Evolutionary conservation across 2,329 filamentous ascomycete species (phyloP).

Genomic region (Akanthomyces uredinophilus): DNA sequence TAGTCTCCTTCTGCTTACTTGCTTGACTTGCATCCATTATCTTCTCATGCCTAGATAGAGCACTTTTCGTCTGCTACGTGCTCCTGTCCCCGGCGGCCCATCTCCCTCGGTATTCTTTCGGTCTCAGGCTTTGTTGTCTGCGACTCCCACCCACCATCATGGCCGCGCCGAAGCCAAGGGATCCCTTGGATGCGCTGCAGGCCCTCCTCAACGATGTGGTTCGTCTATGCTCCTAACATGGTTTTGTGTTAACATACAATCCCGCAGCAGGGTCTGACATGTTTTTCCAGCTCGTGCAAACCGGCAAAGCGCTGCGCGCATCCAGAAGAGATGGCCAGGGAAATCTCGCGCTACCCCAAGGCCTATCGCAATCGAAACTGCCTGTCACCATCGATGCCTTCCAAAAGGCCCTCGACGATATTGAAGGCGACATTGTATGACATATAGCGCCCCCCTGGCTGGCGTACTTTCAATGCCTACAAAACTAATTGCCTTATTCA

Average conservation of each 20-base stretch:
- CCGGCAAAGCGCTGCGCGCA: slow-evolving; percentile 50
- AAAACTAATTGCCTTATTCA: slow-evolving; percentile 18
- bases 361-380: slow-evolving; percentile 36
- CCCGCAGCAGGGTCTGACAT: slow-evolving; percentile 12
- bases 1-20: neutral
- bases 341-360: slow-evolving; percentile 28
- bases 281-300: slow-evolving; percentile 48
- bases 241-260: neutral
- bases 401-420: slow-evolving; percentile 49
- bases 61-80: neutral
- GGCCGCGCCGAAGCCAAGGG: slow-evolving; percentile 30
- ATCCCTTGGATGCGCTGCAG: slow-evolving; percentile 45
- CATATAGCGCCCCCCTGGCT: slow-evolving; percentile 17
- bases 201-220: slow-evolving; percentile 52
- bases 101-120: neutral
- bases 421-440: slow-evolving; percentile 53
- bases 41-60: neutral
- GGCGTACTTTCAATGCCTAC: neutral
- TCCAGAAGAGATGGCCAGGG: slow-evolving; percentile 42
- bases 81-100: neutral
- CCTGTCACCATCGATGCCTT: slow-evolving; percentile 43
- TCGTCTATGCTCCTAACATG: slow-evolving; percentile 24
- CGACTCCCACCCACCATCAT: slow-evolving; percentile 20
- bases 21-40: neutral
- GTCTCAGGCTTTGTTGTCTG: neutral